These are phyloP conservation scores for Odontarrhena argentea DNA, from an alignment of 345 rosid genomes.

Conservation along the genomic window DNA sequence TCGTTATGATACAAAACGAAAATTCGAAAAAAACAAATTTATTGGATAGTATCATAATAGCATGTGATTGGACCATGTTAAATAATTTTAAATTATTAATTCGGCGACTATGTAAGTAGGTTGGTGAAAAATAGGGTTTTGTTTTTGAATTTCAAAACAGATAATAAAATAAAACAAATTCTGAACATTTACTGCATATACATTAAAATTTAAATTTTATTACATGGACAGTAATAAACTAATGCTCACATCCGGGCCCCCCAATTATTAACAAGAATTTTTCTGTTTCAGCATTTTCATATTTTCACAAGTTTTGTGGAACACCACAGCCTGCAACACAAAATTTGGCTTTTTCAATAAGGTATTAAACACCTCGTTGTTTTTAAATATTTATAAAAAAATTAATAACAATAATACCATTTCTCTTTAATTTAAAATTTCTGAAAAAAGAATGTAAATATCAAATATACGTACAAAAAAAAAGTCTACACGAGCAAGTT, in stretches of 20 bases:
- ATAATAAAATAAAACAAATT: not conserved
- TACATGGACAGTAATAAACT: conserved; percentile 5
- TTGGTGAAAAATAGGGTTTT: conserved; percentile 1
- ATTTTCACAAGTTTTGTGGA: conserved; percentile 13
- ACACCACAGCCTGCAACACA: conserved; percentile 29
- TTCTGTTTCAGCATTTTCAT: conserved; percentile 11
- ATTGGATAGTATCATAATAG: not conserved
- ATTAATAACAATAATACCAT: not conserved
- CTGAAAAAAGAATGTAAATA: too few species aligned
- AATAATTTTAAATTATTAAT: not conserved
- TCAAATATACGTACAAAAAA: conserved; percentile 27
- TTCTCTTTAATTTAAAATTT: not conserved
- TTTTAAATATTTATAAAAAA: not conserved
- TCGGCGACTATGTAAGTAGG: not conserved
- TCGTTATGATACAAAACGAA: not conserved
- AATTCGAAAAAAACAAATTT: not conserved
- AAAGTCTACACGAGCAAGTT: conserved; percentile 35
- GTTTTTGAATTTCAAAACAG: conserved; percentile 14
- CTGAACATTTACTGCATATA: conserved; percentile 1
- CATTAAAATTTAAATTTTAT: not conserved
- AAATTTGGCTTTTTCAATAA: conserved; percentile 25
- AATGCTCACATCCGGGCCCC: not conserved
- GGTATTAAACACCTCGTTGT: not conserved
- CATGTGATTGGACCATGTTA: not conserved
- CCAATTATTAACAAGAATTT: not conserved